These are phyloP conservation scores for Colletotrichum abscissum DNA, from an alignment of 2,329 filamentous ascomycete species.

Conservation along the genomic window DNA sequence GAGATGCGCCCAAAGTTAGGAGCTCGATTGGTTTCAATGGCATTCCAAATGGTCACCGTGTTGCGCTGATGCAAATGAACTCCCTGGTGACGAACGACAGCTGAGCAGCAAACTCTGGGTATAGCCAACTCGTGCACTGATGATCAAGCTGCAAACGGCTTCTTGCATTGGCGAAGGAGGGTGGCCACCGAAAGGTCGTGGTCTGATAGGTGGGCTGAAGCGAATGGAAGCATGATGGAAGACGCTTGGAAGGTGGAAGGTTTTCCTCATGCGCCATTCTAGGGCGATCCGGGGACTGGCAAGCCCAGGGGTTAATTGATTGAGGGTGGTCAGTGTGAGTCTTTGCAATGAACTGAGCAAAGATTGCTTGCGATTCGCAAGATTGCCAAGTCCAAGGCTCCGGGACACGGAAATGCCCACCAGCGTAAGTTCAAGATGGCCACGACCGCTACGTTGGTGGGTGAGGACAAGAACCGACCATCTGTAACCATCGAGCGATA, in stretches of 20 bases:
- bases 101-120: background rate
- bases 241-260: constrained; percentile 12
- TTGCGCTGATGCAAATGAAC: background rate
- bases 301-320: constrained; percentile 12
- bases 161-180: constrained; percentile 8
- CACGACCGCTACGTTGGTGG: background rate
- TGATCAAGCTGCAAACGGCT: constrained; percentile 5
- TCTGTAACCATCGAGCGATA: background rate
- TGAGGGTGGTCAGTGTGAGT: background rate
- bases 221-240: constrained; percentile 25
- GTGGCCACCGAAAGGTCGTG: background rate
- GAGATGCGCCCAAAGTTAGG: background rate
- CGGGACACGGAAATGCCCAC: background rate
- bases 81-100: background rate
- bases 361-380: constrained; percentile 6
- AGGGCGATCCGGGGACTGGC: constrained; percentile 26
- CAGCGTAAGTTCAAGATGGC: background rate
- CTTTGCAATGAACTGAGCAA: background rate
- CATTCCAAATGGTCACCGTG: background rate
- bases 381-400: background rate
- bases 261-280: constrained; percentile 9
- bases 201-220: constrained; percentile 23
- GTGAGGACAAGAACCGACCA: background rate
- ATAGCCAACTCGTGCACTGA: background rate
- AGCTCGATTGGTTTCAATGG: background rate